Evolutionary conservation across 352 stramenopile species (phyloP).

Genomic region (Phytophthora sojae): DNA sequence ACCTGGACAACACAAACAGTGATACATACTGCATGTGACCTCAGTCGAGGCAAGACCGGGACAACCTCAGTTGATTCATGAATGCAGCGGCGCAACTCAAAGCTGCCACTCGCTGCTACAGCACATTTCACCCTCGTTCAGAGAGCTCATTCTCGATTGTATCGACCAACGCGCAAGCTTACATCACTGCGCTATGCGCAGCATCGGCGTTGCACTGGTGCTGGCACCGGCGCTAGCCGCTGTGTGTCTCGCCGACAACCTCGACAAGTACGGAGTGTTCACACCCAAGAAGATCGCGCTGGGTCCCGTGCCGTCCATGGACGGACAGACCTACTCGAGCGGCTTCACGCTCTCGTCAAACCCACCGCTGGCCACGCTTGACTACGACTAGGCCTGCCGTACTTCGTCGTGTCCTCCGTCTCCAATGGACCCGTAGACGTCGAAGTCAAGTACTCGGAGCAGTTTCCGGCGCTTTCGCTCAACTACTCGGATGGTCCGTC

Average conservation of each 20-base stretch:
- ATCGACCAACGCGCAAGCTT: conserved; percentile 4
- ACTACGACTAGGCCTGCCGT: conserved; percentile 41
- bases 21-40: conserved; percentile 1
- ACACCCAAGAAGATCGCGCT: conserved; percentile 39
- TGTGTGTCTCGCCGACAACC: conserved; percentile 22
- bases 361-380: conserved; percentile 34
- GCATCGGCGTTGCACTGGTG: conserved; percentile 7
- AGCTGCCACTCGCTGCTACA: not conserved
- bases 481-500: conserved; percentile 38
- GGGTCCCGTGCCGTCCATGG: conserved; percentile 20
- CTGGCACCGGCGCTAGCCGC: conserved; percentile 7
- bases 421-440: conserved; percentile 30
- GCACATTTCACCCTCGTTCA: too few relatives aligned
- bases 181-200: conserved; percentile 6
- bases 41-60: not conserved
- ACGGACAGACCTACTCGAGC: conserved; percentile 15
- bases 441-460: conserved; percentile 44
- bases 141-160: conserved; percentile 14
- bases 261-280: conserved; percentile 35
- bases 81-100: not conserved
- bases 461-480: conserved; percentile 30
- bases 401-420: conserved; percentile 33
- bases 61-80: not conserved
- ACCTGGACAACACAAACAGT: not conserved
- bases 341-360: conserved; percentile 28